Evolutionary conservation across 257 asterid species (phyloP), one percentile per base, ranked within the genome.

Genomic region (Linaria vulgaris): DNA sequence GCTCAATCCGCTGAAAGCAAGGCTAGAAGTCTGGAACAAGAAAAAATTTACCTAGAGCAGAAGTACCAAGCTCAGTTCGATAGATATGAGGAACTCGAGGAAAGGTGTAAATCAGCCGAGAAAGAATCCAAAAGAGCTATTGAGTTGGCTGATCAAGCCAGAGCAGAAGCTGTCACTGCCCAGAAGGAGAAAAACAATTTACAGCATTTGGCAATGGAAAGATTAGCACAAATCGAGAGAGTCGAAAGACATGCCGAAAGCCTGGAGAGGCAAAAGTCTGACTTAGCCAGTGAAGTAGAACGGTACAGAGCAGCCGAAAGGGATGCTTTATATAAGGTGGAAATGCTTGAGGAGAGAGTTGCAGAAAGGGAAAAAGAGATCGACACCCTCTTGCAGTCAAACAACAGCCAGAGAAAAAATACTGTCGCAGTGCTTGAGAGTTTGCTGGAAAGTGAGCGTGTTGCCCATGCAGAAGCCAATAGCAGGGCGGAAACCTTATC

Each of bases 401-500:
- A 83, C 78, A 88, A 80, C 64, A 92, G 80, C 70, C 88, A 84
- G 77, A 78, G 95, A 74, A 82, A 81, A 70, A 76, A 66, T 46
- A 85, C 95, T 1, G 92, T 85, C 59, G 82, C 88, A 46, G 95
- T 88, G 43, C 87, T 94, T 12, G 95, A 90, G 86, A 60, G 69
- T 44, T 65, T 94, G 51, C 58, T 94, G 81, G 95, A 79, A 69
- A 80, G 79, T 8, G 99, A 90, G 56, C 95, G 99, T 31, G 76
- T 75, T 21, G 97, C 97, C 11, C 94, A 85, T 46, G 80, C 90
- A 9, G 96, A 90, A 69, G 97, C 99, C 22, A 87, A 63, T 76
- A 87, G 75, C 67, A 71, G 97, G 68, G 99, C 96, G 0, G 96
- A 87, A 61, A 79, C 90, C 50, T 87, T 94, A 41, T 94, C 99